Conservation (phyloP, 441 rosid species). For the Pelargonium fulgidum region DNA sequence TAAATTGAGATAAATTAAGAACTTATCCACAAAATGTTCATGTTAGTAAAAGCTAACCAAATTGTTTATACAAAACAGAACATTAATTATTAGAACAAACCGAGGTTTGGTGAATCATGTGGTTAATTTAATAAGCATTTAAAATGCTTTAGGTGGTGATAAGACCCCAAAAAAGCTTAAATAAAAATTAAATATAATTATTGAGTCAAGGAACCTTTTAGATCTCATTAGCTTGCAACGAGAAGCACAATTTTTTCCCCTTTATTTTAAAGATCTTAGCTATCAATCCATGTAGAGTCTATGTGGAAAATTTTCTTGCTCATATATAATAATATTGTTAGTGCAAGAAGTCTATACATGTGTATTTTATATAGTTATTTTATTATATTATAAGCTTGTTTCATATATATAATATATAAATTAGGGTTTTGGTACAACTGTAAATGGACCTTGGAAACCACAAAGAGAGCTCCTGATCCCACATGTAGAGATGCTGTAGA, state of each 20-base stretch:
- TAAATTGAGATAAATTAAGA: neutral
- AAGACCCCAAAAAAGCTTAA: neutral
- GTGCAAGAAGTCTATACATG: slow-evolving; percentile 18
- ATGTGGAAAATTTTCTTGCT: slow-evolving; percentile 30
- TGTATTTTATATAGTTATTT: neutral
- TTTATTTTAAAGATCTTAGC: slow-evolving; percentile 16
- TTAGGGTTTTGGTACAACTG: slow-evolving; percentile 22
- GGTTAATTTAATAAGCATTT: too few relatives aligned
- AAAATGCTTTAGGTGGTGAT: too few relatives aligned
- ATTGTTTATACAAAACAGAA: too few relatives aligned
- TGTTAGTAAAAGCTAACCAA: neutral
- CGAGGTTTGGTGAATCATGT: neutral
- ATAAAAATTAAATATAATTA: slow-evolving; percentile 29
- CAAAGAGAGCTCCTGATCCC: slow-evolving; percentile 28
- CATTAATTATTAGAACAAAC: neutral
- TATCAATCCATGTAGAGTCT: slow-evolving; percentile 24
- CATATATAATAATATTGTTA: slow-evolving; percentile 1
- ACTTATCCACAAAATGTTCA: neutral
- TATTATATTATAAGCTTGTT: neutral
- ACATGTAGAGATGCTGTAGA: slow-evolving; percentile 36
- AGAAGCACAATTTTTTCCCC: too few relatives aligned
- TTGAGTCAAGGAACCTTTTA: slow-evolving; percentile 32
- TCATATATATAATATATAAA: slow-evolving; percentile 16
- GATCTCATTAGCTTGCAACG: slow-evolving; percentile 29
- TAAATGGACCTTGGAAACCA: slow-evolving; percentile 37